A percentile compares a stretch with the other conserved stretches of the same genome.
Conservation (phyloP, 306 rosid genomes). For the Datisca glomerata region DNA sequence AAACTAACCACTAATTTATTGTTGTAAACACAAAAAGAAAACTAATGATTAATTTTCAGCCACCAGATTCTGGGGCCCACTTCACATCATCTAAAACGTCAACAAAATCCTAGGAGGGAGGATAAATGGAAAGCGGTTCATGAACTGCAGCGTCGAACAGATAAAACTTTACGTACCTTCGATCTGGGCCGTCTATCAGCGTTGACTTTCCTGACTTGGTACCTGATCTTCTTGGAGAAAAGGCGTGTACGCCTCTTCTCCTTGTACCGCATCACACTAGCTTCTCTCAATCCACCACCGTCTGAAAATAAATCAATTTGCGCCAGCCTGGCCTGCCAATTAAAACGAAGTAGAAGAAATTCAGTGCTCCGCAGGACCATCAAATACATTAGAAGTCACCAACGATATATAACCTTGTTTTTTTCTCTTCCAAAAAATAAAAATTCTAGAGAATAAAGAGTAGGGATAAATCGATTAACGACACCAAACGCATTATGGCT, state of each 20-base stretch:
- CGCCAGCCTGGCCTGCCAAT: constrained; percentile 57
- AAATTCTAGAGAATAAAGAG: no score
- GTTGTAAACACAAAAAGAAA: background rate
- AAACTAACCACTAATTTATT: background rate
- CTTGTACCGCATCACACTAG: constrained; percentile 63
- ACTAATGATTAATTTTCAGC: background rate
- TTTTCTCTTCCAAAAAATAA: background rate
- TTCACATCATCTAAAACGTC: background rate
- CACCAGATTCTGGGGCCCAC: no score
- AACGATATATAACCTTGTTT: no score
- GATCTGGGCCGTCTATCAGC: constrained; percentile 87
- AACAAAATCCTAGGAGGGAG: background rate
- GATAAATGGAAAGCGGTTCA: background rate
- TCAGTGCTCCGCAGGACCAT: constrained; percentile 13
- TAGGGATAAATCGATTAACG: no score
- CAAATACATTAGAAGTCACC: no score
- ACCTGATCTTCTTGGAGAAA: constrained; percentile 72
- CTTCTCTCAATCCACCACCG: constrained; percentile 53
- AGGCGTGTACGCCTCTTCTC: constrained; percentile 75
- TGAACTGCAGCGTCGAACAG: no score
- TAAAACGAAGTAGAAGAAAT: constrained; percentile 1
- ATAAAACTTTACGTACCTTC: constrained; percentile 41
- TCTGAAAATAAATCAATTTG: constrained; percentile 58
- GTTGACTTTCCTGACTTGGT: constrained; percentile 76
- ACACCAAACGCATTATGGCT: background rate